A percentile compares a stretch with the other conserved stretches of the same genome.
Conservation (phyloP, 345 rosid genomes). For the Populus euphratica region DNA sequence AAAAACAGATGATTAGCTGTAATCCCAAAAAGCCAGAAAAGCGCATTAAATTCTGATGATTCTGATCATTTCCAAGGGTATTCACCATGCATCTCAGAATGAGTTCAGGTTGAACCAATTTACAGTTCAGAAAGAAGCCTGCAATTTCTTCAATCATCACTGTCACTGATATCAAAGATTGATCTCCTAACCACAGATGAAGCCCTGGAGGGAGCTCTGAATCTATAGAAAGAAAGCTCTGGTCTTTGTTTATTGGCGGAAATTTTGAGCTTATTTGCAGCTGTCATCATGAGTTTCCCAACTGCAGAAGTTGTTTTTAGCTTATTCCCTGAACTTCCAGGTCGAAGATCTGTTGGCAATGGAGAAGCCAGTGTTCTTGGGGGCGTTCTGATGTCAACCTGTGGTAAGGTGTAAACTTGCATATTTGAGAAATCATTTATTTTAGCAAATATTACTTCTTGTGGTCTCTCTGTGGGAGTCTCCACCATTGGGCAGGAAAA, state of each 20-base stretch:
- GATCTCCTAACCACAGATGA: constrained; percentile 18
- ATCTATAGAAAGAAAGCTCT: constrained; percentile 19
- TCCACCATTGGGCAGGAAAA: neutral
- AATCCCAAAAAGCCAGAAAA: too few relatives aligned
- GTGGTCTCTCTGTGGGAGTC: neutral
- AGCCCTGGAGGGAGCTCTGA: constrained; percentile 10
- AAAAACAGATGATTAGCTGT: too few relatives aligned
- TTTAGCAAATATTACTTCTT: neutral
- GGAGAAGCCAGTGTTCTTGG: constrained; percentile 13
- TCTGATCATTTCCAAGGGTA: too few relatives aligned
- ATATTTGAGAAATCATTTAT: constrained; percentile 1
- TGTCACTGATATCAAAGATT: constrained; percentile 45
- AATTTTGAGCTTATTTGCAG: constrained; percentile 31
- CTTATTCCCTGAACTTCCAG: constrained; percentile 12
- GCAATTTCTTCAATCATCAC: constrained; percentile 14
- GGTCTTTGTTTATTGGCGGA: constrained; percentile 25
- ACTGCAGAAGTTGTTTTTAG: constrained; percentile 15
- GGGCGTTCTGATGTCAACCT: constrained; percentile 25
- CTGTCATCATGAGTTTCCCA: constrained; percentile 42
- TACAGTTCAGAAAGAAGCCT: too few relatives aligned
- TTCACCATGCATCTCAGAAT: too few relatives aligned
- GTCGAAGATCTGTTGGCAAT: neutral
- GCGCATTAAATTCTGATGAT: too few relatives aligned
- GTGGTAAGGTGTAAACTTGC: neutral
- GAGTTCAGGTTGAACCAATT: too few relatives aligned